These are phyloP conservation scores for Talaromyces sp. DNA, from an alignment of 2,329 filamentous ascomycete genomes.

Conservation along the genomic window DNA sequence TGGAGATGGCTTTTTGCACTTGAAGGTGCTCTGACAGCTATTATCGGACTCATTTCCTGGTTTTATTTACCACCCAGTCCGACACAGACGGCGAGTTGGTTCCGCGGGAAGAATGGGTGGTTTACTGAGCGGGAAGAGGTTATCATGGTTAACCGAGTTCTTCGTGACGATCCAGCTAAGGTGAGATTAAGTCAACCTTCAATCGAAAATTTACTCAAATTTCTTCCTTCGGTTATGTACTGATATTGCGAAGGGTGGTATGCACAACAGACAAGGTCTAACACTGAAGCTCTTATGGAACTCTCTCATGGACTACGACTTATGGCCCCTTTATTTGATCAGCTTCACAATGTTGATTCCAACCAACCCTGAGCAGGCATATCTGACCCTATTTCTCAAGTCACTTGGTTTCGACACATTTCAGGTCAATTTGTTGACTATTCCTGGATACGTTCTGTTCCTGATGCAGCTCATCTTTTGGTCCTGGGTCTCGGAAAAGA, in stretches of 20 bases:
- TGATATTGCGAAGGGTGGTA: constrained; percentile 42
- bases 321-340: constrained; percentile 57
- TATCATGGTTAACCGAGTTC: constrained; percentile 66
- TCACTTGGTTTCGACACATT: constrained; percentile 60
- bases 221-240: not conserved
- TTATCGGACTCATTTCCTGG: constrained; percentile 47
- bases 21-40: constrained; percentile 40
- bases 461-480: constrained; percentile 41
- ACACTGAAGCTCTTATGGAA: constrained; percentile 51
- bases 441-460: constrained; percentile 55
- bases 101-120: constrained; percentile 54
- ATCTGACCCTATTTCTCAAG: constrained; percentile 42
- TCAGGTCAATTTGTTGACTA: constrained; percentile 61
- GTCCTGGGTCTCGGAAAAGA: constrained; percentile 31
- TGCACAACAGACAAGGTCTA: constrained; percentile 59
- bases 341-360: constrained; percentile 45
- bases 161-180: constrained; percentile 57
- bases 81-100: constrained; percentile 56
- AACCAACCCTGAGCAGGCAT: constrained; percentile 25
- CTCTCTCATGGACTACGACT: constrained; percentile 55
- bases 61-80: constrained; percentile 45
- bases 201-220: not conserved
- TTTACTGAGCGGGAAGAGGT: constrained; percentile 60
- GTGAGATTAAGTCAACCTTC: not conserved
- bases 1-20: constrained; percentile 42